These are phyloP conservation scores for Melastoma candidum DNA, from an alignment of 441 rosid species.

Conservation along the genomic window DNA sequence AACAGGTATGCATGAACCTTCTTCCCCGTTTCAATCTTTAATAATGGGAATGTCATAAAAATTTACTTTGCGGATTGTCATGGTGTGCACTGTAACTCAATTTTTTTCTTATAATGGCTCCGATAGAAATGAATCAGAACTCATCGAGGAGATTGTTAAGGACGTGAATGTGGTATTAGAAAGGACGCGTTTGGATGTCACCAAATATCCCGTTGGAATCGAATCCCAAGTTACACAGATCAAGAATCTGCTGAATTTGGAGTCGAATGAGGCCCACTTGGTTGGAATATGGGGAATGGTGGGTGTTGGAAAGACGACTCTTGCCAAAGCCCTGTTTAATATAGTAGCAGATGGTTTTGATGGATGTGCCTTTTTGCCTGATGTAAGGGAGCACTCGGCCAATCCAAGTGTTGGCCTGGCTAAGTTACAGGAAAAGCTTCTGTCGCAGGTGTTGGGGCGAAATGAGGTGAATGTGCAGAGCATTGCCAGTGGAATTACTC, in stretches of 20 bases:
- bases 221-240: neutral
- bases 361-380: neutral
- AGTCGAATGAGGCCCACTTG: neutral
- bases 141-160: too few relatives aligned
- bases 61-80: too few relatives aligned
- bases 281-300: slow-evolving; percentile 1
- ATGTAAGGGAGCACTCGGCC: neutral
- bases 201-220: too few relatives aligned
- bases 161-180: too few relatives aligned
- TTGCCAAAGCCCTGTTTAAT: slow-evolving; percentile 1
- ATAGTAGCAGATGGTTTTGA: neutral
- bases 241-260: neutral
- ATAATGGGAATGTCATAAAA: too few relatives aligned
- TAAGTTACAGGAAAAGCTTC: slow-evolving; percentile 1
- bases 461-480: neutral
- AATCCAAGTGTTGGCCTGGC: neutral
- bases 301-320: neutral
- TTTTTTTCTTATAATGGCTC: too few relatives aligned
- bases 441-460: neutral
- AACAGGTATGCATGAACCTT: too few relatives aligned
- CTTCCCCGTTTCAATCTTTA: too few relatives aligned
- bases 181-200: too few relatives aligned
- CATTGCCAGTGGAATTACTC: neutral
- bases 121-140: too few relatives aligned
- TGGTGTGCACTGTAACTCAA: too few relatives aligned